Percentiles rank a stretch among this genome's conserved stretches.
These are phyloP conservation scores for Keithomyces neogunnii DNA, from an alignment of 2,329 filamentous ascomycete species.

Conservation along the genomic window DNA sequence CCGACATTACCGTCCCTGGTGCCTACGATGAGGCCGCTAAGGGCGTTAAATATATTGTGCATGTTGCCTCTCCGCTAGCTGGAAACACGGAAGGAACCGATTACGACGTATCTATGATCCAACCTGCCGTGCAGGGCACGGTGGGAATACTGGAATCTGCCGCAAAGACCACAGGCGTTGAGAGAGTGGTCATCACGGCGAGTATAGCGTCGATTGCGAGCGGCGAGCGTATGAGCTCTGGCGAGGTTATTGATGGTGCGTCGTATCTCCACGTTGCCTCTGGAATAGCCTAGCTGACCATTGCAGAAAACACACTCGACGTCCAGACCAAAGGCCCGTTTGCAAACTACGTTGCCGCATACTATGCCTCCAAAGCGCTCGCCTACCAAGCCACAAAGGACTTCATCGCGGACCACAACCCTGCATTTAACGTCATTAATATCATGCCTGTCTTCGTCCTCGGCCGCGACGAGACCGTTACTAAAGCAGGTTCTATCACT, in stretches of 20 bases:
- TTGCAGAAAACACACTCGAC: not conserved
- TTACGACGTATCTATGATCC: conserved; percentile 12
- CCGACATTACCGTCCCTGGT: conserved; percentile 25
- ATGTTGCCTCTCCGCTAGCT: conserved; percentile 6
- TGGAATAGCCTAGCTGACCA: too few species aligned
- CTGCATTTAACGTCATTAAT: conserved; percentile 26
- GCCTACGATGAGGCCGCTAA: conserved; percentile 32
- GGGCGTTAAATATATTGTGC: conserved; percentile 29
- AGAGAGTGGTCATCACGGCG: conserved; percentile 33
- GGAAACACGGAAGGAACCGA: not conserved
- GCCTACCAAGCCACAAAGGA: conserved; percentile 23
- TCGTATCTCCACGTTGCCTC: not conserved
- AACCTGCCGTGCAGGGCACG: conserved; percentile 28
- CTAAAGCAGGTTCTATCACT: conserved; percentile 15
- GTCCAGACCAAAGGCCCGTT: conserved; percentile 15
- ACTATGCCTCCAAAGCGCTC: conserved; percentile 26
- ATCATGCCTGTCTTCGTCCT: conserved; percentile 28
- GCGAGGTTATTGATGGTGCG: conserved; percentile 1
- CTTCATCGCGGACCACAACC: conserved; percentile 22
- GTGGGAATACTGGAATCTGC: conserved; percentile 28
- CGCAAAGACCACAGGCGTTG: conserved; percentile 20
- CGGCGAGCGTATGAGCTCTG: not conserved
- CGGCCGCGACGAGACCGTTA: conserved; percentile 25
- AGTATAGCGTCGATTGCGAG: conserved; percentile 20
- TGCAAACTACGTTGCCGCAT: conserved; percentile 22